phyloP scores from a whole-genome alignment of 1,139 yeast genomes.

The Candida pseudoviswanathii region DNA sequence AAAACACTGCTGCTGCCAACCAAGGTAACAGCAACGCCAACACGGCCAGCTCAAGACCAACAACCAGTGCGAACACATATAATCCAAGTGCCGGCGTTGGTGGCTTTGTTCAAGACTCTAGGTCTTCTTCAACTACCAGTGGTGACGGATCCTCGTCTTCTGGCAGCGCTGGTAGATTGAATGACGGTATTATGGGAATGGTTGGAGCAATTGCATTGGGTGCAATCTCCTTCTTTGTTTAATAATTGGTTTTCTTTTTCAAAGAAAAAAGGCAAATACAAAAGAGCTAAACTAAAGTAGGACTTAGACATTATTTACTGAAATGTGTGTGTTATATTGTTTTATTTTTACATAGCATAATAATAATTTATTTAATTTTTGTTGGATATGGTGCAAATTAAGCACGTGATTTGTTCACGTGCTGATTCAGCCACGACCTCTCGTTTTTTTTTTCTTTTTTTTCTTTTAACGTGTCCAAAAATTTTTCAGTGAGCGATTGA shows the following conservation, averaged over 20 bases:
- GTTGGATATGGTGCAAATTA: too few species aligned
- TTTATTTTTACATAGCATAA: background rate
- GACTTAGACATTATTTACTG: background rate
- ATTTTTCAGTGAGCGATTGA: conserved; percentile 3
- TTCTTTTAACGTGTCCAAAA: conserved; percentile 6
- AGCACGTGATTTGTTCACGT: too few species aligned
- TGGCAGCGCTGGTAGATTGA: background rate
- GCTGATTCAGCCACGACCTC: background rate
- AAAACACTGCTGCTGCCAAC: conserved; percentile 17
- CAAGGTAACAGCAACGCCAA: conserved; percentile 8
- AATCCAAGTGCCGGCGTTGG: conserved; percentile 28
- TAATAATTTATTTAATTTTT: background rate
- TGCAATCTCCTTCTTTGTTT: conserved; percentile 22
- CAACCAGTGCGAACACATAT: conserved; percentile 19
- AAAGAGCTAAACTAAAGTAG: background rate
- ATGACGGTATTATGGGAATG: conserved; percentile 16
- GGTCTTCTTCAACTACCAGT: conserved; percentile 15
- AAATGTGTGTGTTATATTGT: background rate
- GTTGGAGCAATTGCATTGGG: conserved; percentile 24
- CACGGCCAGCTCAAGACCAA: conserved; percentile 10
- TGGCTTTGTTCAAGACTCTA: conserved; percentile 39
- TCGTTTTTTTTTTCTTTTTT: background rate
- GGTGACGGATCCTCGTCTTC: background rate
- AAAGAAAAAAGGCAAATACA: too few species aligned
- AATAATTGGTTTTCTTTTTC: too few species aligned